phyloP scores from a whole-genome alignment of 768 basidiomycete genomes.

The Xanthoconium stramineum region DNA sequence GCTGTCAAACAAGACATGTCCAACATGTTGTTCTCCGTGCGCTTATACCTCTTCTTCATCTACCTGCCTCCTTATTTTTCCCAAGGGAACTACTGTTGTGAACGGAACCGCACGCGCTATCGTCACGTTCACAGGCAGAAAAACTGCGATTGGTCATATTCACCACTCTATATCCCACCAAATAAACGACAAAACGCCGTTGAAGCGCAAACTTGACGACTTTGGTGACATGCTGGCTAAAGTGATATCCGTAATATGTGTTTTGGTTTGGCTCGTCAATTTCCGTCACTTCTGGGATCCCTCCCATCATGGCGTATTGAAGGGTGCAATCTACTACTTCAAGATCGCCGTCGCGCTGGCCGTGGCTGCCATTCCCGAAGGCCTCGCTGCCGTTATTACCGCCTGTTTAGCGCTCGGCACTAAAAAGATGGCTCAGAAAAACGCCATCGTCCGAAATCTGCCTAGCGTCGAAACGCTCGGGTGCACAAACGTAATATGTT shows the following conservation, averaged over 20 bases:
- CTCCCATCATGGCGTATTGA: conserved; percentile 83
- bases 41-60: not conserved
- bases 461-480: conserved; percentile 97
- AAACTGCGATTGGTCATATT: conserved; percentile 94
- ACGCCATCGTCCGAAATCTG: conserved; percentile 94
- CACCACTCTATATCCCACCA: conserved; percentile 94
- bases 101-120: conserved; percentile 87
- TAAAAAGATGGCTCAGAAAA: conserved; percentile 99
- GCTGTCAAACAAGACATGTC: conserved; percentile 99
- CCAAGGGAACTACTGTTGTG: conserved; percentile 91
- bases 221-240: conserved; percentile 98
- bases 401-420: conserved; percentile 95
- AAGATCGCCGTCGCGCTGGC: conserved; percentile 98
- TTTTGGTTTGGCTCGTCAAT: conserved; percentile 98
- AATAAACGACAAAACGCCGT: conserved; percentile 92
- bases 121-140: conserved; percentile 81
- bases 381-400: conserved; percentile 97
- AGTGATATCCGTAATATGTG: conserved; percentile 94
- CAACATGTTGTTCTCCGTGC: conserved; percentile 93
- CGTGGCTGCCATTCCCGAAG: conserved; percentile 99
- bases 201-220: conserved; percentile 97
- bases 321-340: conserved; percentile 97
- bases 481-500: conserved; percentile 98
- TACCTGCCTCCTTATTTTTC: not conserved
- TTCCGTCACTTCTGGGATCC: conserved; percentile 96